Evolutionary conservation across 73 alveolate genomes (phyloP), one percentile per base, ranked within the genome.

Genomic region (Tetrahymena borealis): DNA sequence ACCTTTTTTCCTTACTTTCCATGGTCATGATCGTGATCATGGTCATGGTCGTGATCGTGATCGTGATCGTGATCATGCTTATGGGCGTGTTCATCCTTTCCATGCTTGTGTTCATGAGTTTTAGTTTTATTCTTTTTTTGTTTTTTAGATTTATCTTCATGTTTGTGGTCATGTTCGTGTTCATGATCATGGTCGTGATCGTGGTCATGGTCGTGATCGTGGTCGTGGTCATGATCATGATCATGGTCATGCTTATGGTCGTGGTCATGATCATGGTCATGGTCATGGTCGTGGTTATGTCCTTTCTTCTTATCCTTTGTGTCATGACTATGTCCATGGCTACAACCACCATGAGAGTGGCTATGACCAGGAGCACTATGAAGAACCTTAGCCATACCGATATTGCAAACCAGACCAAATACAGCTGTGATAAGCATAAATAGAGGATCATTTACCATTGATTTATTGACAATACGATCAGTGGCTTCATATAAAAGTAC

Each of bases 401-500:
- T 36, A 93, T 98, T 98, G 95, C 97, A 96, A 91, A 95, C 90
- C 77, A 98, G 96, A 6, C 99, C 99, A 91, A 97, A 94, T 41
- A 94, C 92, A 16, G 99, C 97, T 10, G 98, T 97, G 7, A 98
- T 90, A 28, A 98, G 94, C 99, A 98, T 98, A 20, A 98, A 97
- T 32, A 96, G 90, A 33, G 98, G 98, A 78, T 94, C 98, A 31
- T 95, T 97, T 0, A 92, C 95, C 38, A 93, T 93, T 11, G 95
- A 92, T 28, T 97, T 94, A 31, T 79, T 77, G 38, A 97, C 78
- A 3, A 98, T 93, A 93, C 99, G 96, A 78, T 90, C 79, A 85
- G 98, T 95, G 8, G 99, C 99, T 92, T 98, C 99, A 85, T 95
- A 96, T 37, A 97, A 94, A 41, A 98, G 85, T 97, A 98, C 94